Base-by-base conservation (phyloP, 2,329 filamentous ascomycete species). In the Ascochyta fabae region DNA sequence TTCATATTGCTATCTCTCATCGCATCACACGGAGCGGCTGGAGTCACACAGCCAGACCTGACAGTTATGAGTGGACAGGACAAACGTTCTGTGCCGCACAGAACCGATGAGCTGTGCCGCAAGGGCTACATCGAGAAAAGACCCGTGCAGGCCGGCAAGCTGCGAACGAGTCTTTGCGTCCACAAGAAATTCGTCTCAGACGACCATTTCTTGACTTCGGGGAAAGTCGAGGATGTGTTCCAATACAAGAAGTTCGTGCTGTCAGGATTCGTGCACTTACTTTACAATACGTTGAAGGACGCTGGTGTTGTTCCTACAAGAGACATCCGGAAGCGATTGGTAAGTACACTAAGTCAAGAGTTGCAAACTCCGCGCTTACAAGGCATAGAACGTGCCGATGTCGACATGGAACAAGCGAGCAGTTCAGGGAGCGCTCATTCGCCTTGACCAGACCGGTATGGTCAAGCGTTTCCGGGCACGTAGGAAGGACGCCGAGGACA, bases 71-170 rank as follows among this genome's bases (percentile, higher is more conserved):
- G 83, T 59, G 83, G 83, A 6, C 86, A 88, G 71, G 86, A 88
- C 68, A 88, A 88, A 67, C 80, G 86, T 41, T 88, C 86, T 1
- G 81, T 88, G 2, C 86, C 86, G 1, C 79, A 83, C 58, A 78
- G 86, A 35, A 88, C 86, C 3, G 83, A 87, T 58, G 71, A 76
- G 3, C 75, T 88, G 35, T 78, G 79, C 6, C 70, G 77, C 33
- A 86, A 84, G 60, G 86, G 86, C 0, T 88, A 88, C 66, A 87
- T 88, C 49, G 78, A 81, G 36, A 88, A 88, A 59, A 68, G 64
- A 16, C 68, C 71, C 22, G 62, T 74, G 2, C 70, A 73, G 31
- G 59, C 64, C 22, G 78, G 78, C 53, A 78, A 80, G 3, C 72
- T 78, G 6, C 79, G 81, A 41, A 87, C 85, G 0, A 87, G 84